Conservation (phyloP, 352 stramenopile genomes). For the Phytopythium ostracodes region DNA sequence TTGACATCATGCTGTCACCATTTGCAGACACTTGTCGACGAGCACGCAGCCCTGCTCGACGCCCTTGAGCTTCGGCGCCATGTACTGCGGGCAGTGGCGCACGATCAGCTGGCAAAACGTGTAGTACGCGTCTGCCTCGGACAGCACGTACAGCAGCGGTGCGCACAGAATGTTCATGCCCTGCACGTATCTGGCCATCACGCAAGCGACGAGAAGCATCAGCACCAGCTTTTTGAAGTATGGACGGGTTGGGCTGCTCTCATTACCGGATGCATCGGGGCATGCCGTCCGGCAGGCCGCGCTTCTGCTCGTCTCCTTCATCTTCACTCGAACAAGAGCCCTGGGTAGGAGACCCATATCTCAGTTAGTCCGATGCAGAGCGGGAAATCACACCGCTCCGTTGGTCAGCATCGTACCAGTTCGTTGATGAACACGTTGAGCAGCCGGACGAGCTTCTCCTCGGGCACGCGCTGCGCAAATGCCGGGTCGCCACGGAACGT, state of each 20-base stretch:
- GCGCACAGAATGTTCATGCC: constrained; percentile 91
- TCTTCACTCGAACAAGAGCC: constrained; percentile 24
- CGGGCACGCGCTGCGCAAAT: constrained; percentile 86
- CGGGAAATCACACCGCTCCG: neutral
- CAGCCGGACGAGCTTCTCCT: constrained; percentile 88
- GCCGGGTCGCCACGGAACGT: constrained; percentile 87
- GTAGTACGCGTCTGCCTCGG: constrained; percentile 87
- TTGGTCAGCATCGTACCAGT: constrained; percentile 22
- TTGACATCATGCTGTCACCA: constrained; percentile 18
- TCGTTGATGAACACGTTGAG: constrained; percentile 92
- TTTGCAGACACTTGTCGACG: constrained; percentile 78
- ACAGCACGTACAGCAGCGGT: constrained; percentile 90
- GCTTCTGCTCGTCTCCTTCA: constrained; percentile 16
- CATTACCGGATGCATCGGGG: constrained; percentile 39
- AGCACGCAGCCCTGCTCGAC: constrained; percentile 78
- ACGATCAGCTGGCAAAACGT: constrained; percentile 88
- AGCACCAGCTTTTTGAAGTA: neutral
- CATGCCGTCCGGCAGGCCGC: constrained; percentile 17
- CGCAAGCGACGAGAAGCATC: neutral
- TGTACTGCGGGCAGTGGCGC: constrained; percentile 87
- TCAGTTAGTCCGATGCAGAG: neutral
- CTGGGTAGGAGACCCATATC: neutral
- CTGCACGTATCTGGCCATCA: constrained; percentile 78
- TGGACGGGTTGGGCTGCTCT: neutral
- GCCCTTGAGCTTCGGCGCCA: constrained; percentile 83